Evolutionary conservation across 139 green algal species (phyloP).

Genomic region (Haematococcus lacustris): DNA sequence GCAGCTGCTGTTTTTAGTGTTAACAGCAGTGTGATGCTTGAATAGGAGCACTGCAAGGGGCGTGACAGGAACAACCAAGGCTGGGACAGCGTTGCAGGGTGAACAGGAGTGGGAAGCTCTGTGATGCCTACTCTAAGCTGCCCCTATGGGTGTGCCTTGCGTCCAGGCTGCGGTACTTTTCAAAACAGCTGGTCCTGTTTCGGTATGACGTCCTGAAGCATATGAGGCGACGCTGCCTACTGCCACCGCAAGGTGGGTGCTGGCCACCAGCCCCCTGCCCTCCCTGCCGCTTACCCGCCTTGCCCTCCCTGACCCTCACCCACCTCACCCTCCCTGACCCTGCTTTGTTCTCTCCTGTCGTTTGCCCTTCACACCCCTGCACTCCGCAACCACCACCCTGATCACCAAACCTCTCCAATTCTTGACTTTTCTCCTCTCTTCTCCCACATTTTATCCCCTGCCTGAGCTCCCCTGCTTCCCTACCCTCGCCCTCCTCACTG

Average conservation of each 20-base stretch:
- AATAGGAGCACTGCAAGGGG: no score
- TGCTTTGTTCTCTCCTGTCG: neutral
- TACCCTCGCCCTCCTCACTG: neutral
- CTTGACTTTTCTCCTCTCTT: neutral
- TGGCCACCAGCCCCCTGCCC: neutral
- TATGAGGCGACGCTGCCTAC: slow-evolving; percentile 34
- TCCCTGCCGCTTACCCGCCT: neutral
- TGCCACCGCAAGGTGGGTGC: slow-evolving; percentile 26
- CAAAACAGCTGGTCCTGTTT: slow-evolving; percentile 54
- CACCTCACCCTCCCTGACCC: neutral
- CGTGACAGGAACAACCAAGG: no score
- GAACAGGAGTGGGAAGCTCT: no score
- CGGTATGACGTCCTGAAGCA: slow-evolving; percentile 46
- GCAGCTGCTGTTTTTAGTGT: neutral
- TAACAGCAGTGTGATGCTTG: no score
- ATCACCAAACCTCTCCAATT: neutral
- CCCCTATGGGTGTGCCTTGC: neutral
- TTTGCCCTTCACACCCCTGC: neutral
- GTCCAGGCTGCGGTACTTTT: slow-evolving; percentile 27
- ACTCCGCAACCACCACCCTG: neutral
- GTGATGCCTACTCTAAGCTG: neutral
- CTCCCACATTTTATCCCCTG: neutral
- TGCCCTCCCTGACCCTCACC: neutral
- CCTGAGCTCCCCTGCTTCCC: neutral
- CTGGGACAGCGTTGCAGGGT: no score